Evolutionary conservation across 2,329 filamentous ascomycete genomes (phyloP).

Genomic region (Endoconidiophora polonica): DNA sequence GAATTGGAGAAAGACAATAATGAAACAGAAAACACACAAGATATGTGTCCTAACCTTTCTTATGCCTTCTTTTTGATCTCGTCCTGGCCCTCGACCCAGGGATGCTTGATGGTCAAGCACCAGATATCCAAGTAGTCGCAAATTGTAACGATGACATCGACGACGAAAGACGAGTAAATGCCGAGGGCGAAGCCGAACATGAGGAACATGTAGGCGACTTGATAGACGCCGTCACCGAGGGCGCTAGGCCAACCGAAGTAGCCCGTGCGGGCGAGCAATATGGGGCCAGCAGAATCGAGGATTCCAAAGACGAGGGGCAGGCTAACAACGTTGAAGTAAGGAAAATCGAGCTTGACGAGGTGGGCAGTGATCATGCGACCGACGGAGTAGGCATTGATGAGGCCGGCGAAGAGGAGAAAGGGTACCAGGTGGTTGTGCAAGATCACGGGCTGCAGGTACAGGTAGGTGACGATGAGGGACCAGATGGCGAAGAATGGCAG

Average conservation of each 20-base stretch:
- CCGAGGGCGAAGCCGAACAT: conserved; percentile 73
- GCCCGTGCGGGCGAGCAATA: conserved; percentile 39
- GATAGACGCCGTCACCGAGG: conserved; percentile 62
- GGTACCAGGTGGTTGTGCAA: conserved; percentile 71
- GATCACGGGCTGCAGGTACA: conserved; percentile 72
- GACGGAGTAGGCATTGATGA: conserved; percentile 89
- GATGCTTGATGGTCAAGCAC: conserved; percentile 94
- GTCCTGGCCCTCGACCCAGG: conserved; percentile 30
- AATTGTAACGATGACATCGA: conserved; percentile 92
- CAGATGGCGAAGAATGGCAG: conserved; percentile 66
- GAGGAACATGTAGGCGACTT: conserved; percentile 79
- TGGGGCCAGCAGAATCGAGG: conserved; percentile 61
- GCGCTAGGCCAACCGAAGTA: conserved; percentile 57
- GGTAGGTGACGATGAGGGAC: conserved; percentile 59
- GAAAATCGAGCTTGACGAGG: conserved; percentile 72
- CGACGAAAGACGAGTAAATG: conserved; percentile 93
- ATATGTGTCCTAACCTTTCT: not conserved
- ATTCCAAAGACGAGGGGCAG: conserved; percentile 65
- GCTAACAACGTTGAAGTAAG: conserved; percentile 74
- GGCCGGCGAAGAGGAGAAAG: conserved; percentile 72
- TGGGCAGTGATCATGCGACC: conserved; percentile 94
- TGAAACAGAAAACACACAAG: not conserved
- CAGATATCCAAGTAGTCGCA: conserved; percentile 97
- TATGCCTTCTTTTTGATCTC: conserved; percentile 27
- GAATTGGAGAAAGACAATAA: not conserved